Conservation (phyloP, 1,284 basidiomycete species). For the Gomphus sp. region DNA sequence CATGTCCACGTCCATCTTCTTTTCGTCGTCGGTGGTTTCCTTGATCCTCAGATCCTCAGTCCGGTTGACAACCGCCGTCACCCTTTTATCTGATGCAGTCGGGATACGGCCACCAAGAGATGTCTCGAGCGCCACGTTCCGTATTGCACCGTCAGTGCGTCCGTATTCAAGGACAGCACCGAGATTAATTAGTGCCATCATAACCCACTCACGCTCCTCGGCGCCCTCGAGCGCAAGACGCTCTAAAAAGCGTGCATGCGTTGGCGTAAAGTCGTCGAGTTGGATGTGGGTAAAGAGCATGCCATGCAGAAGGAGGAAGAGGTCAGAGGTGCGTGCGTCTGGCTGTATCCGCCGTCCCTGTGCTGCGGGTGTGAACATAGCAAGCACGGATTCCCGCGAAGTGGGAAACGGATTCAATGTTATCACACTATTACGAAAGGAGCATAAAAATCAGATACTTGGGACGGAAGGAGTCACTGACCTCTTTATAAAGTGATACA, state of each 20-base stretch:
- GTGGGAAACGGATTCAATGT: conserved; percentile 80
- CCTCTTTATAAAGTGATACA: conserved; percentile 97
- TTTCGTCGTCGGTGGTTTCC: conserved; percentile 21
- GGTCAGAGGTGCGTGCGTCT: conserved; percentile 70
- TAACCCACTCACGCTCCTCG: conserved; percentile 88
- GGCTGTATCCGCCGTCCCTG: conserved; percentile 67
- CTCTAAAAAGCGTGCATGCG: conserved; percentile 79
- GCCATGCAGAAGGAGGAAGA: conserved; percentile 89
- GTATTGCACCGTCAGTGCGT: conserved; percentile 60
- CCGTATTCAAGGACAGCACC: conserved; percentile 85
- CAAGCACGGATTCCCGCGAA: conserved; percentile 81
- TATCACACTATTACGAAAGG: conserved; percentile 54
- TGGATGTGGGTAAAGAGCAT: conserved; percentile 94
- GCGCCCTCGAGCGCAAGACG: conserved; percentile 73
- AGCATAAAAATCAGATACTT: conserved; percentile 5
- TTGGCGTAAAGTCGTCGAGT: conserved; percentile 81
- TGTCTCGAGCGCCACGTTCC: conserved; percentile 30
- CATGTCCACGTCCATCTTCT: conserved; percentile 65
- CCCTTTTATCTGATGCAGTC: conserved; percentile 1
- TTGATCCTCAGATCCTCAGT: conserved; percentile 18
- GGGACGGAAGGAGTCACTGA: conserved; percentile 25
- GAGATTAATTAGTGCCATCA: conserved; percentile 88
- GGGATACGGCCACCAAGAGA: conserved; percentile 22
- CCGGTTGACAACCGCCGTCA: conserved; percentile 4
- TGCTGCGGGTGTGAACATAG: conserved; percentile 70